Evolutionary conservation across 2,329 filamentous ascomycete species (phyloP).

Genomic region (Trichoderma simmonsii): DNA sequence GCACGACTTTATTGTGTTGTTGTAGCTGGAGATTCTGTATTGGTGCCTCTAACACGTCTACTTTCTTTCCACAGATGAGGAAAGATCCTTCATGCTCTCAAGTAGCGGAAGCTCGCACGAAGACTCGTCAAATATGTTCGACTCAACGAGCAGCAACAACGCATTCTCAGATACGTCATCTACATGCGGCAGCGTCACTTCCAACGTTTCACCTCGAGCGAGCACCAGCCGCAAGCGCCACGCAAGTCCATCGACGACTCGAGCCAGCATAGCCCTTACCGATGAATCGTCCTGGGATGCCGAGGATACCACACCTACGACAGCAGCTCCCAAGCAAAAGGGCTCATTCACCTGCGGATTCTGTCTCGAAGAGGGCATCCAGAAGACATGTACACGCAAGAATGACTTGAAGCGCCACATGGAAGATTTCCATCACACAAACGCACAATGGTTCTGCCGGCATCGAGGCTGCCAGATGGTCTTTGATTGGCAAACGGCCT

Average conservation of each 20-base stretch:
- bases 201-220: constrained; percentile 38
- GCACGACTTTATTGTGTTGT: not conserved
- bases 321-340: constrained; percentile 35
- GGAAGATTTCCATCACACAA: constrained; percentile 46
- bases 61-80: constrained; percentile 25
- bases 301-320: constrained; percentile 24
- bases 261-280: constrained; percentile 14
- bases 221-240: constrained; percentile 32
- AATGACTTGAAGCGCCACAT: constrained; percentile 50
- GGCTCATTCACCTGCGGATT: constrained; percentile 40
- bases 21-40: not conserved
- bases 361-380: constrained; percentile 41
- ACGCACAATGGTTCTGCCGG: constrained; percentile 46
- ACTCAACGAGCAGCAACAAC: constrained; percentile 33
- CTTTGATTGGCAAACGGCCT: constrained; percentile 48
- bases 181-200: constrained; percentile 39
- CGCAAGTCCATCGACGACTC: constrained; percentile 22
- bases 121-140: constrained; percentile 37
- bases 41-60: not conserved
- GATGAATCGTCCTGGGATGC: constrained; percentile 24
- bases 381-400: constrained; percentile 44
- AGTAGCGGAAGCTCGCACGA: constrained; percentile 31
- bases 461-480: constrained; percentile 43
- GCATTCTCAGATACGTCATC: constrained; percentile 41
- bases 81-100: constrained; percentile 35